phyloP scores from a whole-genome alignment of 106 monocot species.

The Narthecium ossifragum region DNA sequence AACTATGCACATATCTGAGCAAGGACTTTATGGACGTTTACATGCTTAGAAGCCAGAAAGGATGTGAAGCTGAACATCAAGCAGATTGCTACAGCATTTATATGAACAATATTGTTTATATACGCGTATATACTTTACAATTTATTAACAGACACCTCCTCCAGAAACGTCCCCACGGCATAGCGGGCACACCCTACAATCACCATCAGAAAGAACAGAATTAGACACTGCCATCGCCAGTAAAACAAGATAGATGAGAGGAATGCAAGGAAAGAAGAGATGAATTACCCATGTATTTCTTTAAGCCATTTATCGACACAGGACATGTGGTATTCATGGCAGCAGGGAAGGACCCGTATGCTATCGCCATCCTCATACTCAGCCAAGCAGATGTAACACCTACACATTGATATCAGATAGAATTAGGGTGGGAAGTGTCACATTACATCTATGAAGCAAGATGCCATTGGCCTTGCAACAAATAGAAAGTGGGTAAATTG shows the following conservation, averaged over 20 bases:
- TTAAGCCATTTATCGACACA: constrained; percentile 92
- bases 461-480: not conserved
- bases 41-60: too few relatives aligned
- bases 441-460: not conserved
- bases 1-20: too few relatives aligned
- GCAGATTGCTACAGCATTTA: too few relatives aligned
- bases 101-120: too few relatives aligned
- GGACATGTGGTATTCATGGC: constrained; percentile 65
- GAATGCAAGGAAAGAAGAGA: not conserved
- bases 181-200: constrained; percentile 72
- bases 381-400: constrained; percentile 74
- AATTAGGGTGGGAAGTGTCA: not conserved
- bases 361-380: constrained; percentile 77
- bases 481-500: not conserved
- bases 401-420: too few relatives aligned
- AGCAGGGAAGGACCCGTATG: constrained; percentile 69
- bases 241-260: not conserved
- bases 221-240: not conserved
- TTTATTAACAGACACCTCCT: too few relatives aligned
- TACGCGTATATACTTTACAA: too few relatives aligned
- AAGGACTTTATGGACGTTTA: too few relatives aligned
- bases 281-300: constrained; percentile 70
- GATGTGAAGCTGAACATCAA: too few relatives aligned
- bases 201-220: not conserved
- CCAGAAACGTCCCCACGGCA: constrained; percentile 63